Percentiles rank a stretch among this genome's conserved stretches.
Evolutionary conservation across 495 filamentous ascomycete species (phyloP).

Genomic region (Penicillium subrubescens): DNA sequence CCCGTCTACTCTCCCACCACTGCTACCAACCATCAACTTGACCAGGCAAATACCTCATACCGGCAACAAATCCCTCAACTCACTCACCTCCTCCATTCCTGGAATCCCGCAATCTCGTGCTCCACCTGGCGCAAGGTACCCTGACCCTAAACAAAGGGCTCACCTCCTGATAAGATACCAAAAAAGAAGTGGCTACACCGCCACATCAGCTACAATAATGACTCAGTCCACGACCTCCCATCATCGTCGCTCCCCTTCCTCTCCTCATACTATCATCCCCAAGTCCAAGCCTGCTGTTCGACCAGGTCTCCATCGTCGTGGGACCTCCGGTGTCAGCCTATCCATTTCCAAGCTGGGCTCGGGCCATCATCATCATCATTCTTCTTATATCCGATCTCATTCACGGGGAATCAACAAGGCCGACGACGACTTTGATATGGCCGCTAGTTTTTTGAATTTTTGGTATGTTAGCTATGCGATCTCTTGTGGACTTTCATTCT

Average conservation of each 20-base stretch:
- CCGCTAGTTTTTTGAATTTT: slow-evolving; percentile 65
- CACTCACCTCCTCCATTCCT: not conserved
- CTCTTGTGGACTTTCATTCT: slow-evolving; percentile 4
- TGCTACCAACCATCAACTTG: not conserved
- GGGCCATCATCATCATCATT: slow-evolving; percentile 24
- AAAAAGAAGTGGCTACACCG: slow-evolving; percentile 39
- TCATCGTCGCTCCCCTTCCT: slow-evolving; percentile 42
- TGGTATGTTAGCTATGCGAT: slow-evolving; percentile 50
- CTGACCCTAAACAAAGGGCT: not conserved
- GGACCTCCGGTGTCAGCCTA: slow-evolving; percentile 34
- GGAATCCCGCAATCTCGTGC: slow-evolving; percentile 18
- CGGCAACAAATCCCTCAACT: not conserved
- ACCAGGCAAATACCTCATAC: slow-evolving; percentile 5
- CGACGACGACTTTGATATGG: slow-evolving; percentile 56
- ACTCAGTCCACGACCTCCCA: slow-evolving; percentile 42
- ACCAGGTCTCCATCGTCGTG: slow-evolving; percentile 41
- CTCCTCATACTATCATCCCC: slow-evolving; percentile 28
- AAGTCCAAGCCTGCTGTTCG: slow-evolving; percentile 36
- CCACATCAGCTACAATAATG: slow-evolving; percentile 38
- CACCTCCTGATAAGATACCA: slow-evolving; percentile 35
- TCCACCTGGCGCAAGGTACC: slow-evolving; percentile 27
- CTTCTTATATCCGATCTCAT: not conserved
- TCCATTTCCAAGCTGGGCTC: slow-evolving; percentile 46
- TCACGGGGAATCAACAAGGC: slow-evolving; percentile 21
- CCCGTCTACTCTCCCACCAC: not conserved